Evolutionary conservation across 768 basidiomycete species (phyloP).

Genomic region (Holtermanniella nyarrowii): DNA sequence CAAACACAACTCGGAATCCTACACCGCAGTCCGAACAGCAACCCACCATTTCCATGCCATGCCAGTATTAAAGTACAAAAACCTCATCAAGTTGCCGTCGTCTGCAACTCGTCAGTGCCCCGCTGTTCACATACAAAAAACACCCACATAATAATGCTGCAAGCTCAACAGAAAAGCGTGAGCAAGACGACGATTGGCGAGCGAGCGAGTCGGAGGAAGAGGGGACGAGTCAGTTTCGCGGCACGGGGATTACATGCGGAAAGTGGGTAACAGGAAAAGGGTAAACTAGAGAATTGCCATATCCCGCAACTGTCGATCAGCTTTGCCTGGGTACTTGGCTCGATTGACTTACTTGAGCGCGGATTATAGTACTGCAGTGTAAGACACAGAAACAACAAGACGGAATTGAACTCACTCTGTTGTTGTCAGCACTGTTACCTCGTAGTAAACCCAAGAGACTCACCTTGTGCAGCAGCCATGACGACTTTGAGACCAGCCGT

Average conservation of each 20-base stretch:
- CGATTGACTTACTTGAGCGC: not conserved
- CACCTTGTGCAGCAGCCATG: slow-evolving; percentile 93
- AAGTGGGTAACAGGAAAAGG: not conserved
- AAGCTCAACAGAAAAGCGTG: not conserved
- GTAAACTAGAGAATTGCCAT: slow-evolving; percentile 22
- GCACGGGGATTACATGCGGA: too few species aligned
- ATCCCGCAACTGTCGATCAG: slow-evolving; percentile 11
- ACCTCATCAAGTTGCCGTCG: too few species aligned
- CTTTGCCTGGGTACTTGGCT: not conserved
- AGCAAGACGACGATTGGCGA: not conserved
- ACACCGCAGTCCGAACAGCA: too few species aligned
- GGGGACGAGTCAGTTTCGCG: too few species aligned
- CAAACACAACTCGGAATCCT: too few species aligned
- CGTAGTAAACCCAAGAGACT: slow-evolving; percentile 28
- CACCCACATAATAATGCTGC: not conserved
- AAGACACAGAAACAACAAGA: not conserved
- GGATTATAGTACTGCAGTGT: slow-evolving; percentile 8
- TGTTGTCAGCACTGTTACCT: not conserved
- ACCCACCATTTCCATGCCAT: too few species aligned
- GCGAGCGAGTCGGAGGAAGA: not conserved
- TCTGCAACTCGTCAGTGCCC: too few species aligned
- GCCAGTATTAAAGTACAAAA: too few species aligned
- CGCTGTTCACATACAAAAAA: too few species aligned
- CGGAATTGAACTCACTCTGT: slow-evolving; percentile 18
- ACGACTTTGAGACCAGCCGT: slow-evolving; percentile 78